These are phyloP conservation scores for Melastoma malabathricum DNA, from an alignment of 345 rosid species.

Conservation along the genomic window DNA sequence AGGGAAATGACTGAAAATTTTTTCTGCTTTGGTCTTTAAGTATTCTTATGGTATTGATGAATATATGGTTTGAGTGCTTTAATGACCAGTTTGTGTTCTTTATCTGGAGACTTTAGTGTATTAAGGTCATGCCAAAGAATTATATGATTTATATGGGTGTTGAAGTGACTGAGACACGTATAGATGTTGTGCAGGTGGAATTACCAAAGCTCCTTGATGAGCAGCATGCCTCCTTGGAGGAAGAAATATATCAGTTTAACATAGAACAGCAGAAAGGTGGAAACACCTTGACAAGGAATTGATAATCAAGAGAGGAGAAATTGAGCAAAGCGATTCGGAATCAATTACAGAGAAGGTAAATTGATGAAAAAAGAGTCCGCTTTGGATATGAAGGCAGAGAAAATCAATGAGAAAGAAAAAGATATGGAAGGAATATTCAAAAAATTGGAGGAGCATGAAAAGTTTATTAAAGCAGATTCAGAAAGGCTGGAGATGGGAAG, in stretches of 20 bases:
- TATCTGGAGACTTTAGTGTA: no score
- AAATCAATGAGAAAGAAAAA: slow-evolving; percentile 59
- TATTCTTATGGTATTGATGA: no score
- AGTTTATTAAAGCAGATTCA: slow-evolving; percentile 43
- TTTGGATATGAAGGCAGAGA: slow-evolving; percentile 37
- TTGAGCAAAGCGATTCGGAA: slow-evolving; percentile 35
- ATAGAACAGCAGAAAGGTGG: slow-evolving; percentile 38
- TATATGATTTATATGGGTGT: background rate
- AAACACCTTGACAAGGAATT: slow-evolving; percentile 47
- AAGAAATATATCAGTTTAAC: slow-evolving; percentile 42
- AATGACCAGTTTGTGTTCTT: no score
- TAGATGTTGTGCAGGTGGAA: slow-evolving; percentile 38
- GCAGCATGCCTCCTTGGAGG: slow-evolving; percentile 37
- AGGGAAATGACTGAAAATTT: no score
- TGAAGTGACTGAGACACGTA: background rate
- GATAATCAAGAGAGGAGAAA: slow-evolving; percentile 27
- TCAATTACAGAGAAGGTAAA: slow-evolving; percentile 41
- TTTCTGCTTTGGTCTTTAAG: no score
- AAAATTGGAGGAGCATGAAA: slow-evolving; percentile 45
- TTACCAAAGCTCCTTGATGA: slow-evolving; percentile 55
- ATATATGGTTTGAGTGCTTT: no score
- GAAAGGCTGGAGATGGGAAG: slow-evolving; percentile 45
- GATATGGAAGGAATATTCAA: slow-evolving; percentile 47
- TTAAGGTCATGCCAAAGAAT: no score
- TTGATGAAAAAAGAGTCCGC: slow-evolving; percentile 42